phyloP scores from a whole-genome alignment of 2,329 filamentous ascomycete species.

The Seiridium cupressi region DNA sequence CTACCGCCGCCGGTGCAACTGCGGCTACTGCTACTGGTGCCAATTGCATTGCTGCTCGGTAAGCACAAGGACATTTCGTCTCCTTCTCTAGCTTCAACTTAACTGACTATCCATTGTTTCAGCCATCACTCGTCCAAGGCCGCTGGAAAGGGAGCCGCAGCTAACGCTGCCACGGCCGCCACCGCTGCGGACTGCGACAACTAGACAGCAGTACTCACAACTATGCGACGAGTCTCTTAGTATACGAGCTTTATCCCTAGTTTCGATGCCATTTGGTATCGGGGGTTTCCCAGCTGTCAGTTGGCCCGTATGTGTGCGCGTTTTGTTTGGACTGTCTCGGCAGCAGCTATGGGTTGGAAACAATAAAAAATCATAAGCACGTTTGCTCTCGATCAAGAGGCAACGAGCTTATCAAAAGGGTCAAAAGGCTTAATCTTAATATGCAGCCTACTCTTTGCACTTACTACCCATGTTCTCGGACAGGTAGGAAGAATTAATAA shows the following conservation, averaged over 20 bases:
- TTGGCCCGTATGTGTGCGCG: too few species aligned
- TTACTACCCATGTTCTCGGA: not conserved
- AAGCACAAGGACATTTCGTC: not conserved
- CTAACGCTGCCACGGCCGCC: slow-evolving; percentile 2
- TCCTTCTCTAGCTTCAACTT: too few species aligned
- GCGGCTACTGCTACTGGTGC: not conserved
- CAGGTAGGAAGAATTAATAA: not conserved
- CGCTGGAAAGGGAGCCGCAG: not conserved
- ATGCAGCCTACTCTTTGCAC: not conserved
- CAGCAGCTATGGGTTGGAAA: too few species aligned
- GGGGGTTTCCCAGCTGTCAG: too few species aligned
- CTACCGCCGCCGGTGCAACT: not conserved
- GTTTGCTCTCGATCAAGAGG: too few species aligned
- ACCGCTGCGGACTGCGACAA: not conserved
- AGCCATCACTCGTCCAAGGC: not conserved
- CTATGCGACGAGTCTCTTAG: too few species aligned
- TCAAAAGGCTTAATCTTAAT: not conserved
- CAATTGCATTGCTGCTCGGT: slow-evolving; percentile 1
- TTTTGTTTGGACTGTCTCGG: too few species aligned
- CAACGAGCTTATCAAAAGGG: not conserved
- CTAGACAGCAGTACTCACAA: not conserved
- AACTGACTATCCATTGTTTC: not conserved
- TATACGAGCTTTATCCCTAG: too few species aligned
- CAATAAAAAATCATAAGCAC: too few species aligned
- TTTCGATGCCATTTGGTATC: too few species aligned